Base-by-base conservation (phyloP, 2,329 filamentous ascomycete genomes). In the Colletotrichum cordylinicola region DNA sequence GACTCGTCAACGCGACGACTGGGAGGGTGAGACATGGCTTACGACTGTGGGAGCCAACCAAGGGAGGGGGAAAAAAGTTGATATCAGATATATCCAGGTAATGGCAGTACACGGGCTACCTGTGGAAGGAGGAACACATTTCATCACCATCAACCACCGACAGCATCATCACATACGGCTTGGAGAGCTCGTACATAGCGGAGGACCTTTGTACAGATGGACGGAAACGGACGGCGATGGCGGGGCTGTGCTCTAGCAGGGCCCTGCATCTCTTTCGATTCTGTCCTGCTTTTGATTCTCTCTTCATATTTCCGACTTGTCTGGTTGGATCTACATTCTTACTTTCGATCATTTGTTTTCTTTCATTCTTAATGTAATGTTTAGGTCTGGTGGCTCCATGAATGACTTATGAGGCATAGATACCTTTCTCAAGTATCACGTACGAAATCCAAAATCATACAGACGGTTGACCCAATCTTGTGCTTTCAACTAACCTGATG, bases 301-400 rank as follows among this genome's bases (percentile, higher is more conserved):
- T 67, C 62, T 21, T 55, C 60, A 48, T 52, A 62, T 39, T 67
- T 37, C 52, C 72, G 52, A 39, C 48, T 16, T 31, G 16, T 56
- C 24, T 37, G 18, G 31, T 24, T 15, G 21, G 35, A 37, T 62
- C 33, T 29, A 9, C 33, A 60, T 56, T 24, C 16, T 33, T 24
- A 24, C 35, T 35, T 58, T 16, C 24, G n/a, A n/a, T n/a, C 33
- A 18, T 64, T 61, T 12, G 3, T 21, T 39, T 33, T n/a, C 55
- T 48, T 65, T 27, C 66, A 56, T 56, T 35, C n/a, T 56, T 75
- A 76, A 76, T 76, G 71, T 76, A 75, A 76, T 76, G 52, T 70
- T 61, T 75, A 75, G 71, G 74, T 56, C 60, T 48, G 67, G 60
- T 73, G 73, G 73, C 73, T 68, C 56, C 64, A 60, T 62, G 70